These are phyloP conservation scores for Magnaporthiopsis rhizophila DNA, from an alignment of 2,329 filamentous ascomycete genomes.

Conservation along the genomic window DNA sequence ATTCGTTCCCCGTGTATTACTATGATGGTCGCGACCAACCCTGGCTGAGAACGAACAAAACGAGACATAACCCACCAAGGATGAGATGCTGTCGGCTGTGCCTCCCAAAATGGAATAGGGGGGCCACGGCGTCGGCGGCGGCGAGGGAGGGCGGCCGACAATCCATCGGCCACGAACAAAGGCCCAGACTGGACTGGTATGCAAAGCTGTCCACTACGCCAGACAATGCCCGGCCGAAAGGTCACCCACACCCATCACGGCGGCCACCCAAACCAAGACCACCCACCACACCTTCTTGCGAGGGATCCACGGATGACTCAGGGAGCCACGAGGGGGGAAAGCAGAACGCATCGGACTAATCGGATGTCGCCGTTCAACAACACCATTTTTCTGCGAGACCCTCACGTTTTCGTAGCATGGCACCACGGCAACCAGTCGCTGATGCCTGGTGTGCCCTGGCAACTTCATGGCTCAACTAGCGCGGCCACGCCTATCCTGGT, in stretches of 20 bases:
- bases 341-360: background rate
- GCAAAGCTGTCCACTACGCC: too few relatives aligned
- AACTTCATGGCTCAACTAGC: background rate
- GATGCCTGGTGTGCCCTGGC: background rate
- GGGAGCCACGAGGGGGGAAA: background rate
- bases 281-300: background rate
- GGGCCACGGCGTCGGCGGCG: background rate
- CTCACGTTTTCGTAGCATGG: background rate
- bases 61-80: too few relatives aligned
- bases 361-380: background rate
- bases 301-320: background rate
- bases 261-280: background rate
- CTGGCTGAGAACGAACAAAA: too few relatives aligned
- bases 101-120: background rate
- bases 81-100: background rate
- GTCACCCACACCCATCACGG: background rate
- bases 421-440: background rate
- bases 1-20: background rate
- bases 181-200: background rate
- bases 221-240: background rate
- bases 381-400: background rate
- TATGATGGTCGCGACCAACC: background rate
- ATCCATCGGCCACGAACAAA: background rate
- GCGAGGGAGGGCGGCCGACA: background rate
- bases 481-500: too few relatives aligned